Evolutionary conservation across 1,284 basidiomycete species (phyloP).

Genomic region (Schizophyllum commune): DNA sequence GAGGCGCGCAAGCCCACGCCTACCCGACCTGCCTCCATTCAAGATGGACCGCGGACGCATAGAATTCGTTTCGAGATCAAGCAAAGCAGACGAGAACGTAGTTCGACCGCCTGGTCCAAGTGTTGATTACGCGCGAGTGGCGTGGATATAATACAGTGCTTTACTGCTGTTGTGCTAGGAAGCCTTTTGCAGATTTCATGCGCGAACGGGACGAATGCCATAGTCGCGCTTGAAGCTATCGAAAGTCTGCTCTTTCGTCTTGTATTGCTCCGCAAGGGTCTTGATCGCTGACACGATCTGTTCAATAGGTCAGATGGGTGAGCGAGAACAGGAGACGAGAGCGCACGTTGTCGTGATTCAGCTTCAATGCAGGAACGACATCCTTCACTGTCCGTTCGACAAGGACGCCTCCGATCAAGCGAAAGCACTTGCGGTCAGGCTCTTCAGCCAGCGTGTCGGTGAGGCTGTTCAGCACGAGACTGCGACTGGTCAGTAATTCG

Average conservation of each 20-base stretch:
- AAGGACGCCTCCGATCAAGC: slow-evolving; percentile 91
- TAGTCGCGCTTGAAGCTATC: slow-evolving; percentile 78
- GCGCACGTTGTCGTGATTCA: slow-evolving; percentile 77
- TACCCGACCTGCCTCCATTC: no score
- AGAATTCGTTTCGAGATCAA: no score
- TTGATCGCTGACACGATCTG: slow-evolving; percentile 78
- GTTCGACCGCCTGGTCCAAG: slow-evolving; percentile 12
- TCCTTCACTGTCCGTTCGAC: slow-evolving; percentile 96
- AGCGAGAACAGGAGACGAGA: background rate
- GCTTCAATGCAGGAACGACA: slow-evolving; percentile 84
- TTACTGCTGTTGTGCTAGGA: background rate
- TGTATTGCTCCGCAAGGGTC: slow-evolving; percentile 78
- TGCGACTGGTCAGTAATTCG: slow-evolving; percentile 25
- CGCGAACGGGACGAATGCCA: slow-evolving; percentile 52
- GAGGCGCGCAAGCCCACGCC: no score
- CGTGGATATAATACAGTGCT: slow-evolving; percentile 1
- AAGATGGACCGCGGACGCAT: no score
- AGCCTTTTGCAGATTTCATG: background rate
- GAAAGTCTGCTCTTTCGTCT: slow-evolving; percentile 80
- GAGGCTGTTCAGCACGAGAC: slow-evolving; percentile 86
- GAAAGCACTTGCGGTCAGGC: slow-evolving; percentile 91
- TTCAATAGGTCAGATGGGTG: slow-evolving; percentile 2
- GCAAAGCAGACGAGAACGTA: slow-evolving; percentile 4
- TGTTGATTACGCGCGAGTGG: background rate
- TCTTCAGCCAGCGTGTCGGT: slow-evolving; percentile 71